phyloP scores from a whole-genome alignment of 148 eudicot species.

The Persicaria maculosa region DNA sequence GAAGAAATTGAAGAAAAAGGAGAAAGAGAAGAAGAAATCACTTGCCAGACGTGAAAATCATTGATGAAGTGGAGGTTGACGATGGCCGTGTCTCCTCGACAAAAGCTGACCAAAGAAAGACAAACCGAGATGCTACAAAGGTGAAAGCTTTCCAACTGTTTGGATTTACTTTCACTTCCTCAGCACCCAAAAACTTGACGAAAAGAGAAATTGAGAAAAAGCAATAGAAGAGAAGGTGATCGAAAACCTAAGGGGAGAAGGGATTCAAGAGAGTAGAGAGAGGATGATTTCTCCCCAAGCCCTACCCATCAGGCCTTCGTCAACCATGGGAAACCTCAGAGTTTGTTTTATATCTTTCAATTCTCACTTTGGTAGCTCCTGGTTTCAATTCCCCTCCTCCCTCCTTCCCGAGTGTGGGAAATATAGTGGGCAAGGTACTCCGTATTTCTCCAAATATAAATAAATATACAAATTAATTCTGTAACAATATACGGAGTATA shows the following conservation, averaged over 20 bases:
- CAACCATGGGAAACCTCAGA: constrained; percentile 21
- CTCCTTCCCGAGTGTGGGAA: not conserved
- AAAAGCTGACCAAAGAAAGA: not conserved
- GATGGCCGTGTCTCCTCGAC: not conserved
- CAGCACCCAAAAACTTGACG: too few relatives aligned
- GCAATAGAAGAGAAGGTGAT: constrained; percentile 11
- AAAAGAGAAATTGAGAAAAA: not conserved
- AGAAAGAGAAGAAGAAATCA: not conserved
- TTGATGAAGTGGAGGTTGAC: not conserved
- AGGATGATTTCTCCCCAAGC: constrained; percentile 45
- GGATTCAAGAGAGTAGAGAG: constrained; percentile 30
- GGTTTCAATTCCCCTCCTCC: not conserved
- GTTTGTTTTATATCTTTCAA: not conserved
- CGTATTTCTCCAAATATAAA: too few relatives aligned
- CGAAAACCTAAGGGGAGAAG: constrained; percentile 20
- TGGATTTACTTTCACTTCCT: constrained; percentile 11
- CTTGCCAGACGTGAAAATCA: not conserved
- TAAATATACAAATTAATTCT: too few relatives aligned
- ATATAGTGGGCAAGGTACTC: not conserved
- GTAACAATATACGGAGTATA: too few relatives aligned
- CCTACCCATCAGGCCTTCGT: constrained; percentile 42
- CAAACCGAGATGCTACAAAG: constrained; percentile 21
- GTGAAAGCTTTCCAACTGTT: not conserved
- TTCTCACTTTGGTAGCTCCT: not conserved
- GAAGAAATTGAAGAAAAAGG: not conserved